A percentile compares a stretch with the other conserved stretches of the same genome.
Conservation (phyloP, 352 stramenopile species). For the Globisporangium paroecandrum region DNA sequence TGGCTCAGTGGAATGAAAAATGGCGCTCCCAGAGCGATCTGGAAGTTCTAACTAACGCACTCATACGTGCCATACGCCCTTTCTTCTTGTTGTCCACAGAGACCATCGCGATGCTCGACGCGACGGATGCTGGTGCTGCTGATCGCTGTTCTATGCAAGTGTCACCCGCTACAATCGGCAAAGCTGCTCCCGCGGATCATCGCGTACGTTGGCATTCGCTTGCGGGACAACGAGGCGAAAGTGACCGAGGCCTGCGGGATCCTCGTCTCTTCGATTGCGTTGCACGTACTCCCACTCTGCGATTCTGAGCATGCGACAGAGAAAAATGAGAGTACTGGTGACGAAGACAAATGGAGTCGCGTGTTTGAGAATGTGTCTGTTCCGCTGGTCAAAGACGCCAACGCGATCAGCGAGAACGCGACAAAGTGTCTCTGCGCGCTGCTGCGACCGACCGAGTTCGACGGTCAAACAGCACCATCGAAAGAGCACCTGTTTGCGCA, state of each 20-base stretch:
- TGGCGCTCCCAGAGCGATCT: background rate
- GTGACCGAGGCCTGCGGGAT: constrained; percentile 56
- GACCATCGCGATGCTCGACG: constrained; percentile 44
- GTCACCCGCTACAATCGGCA: constrained; percentile 27
- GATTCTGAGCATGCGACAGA: background rate
- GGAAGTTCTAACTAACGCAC: background rate
- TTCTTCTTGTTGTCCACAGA: constrained; percentile 17
- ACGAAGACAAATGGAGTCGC: background rate
- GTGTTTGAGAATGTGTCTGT: constrained; percentile 34
- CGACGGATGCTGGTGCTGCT: constrained; percentile 59
- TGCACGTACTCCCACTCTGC: constrained; percentile 41
- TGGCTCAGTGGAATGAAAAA: background rate
- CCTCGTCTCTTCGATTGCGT: constrained; percentile 41
- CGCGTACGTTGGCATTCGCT: constrained; percentile 39
- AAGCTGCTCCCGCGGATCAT: constrained; percentile 45
- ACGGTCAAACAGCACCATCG: constrained; percentile 37
- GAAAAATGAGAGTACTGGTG: background rate
- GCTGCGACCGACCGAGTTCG: constrained; percentile 49
- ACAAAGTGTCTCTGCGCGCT: constrained; percentile 46
- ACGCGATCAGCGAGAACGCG: constrained; percentile 42
- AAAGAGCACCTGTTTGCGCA: constrained; percentile 27
- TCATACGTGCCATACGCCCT: too few species aligned
- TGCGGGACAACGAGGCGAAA: constrained; percentile 53
- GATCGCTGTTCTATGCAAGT: constrained; percentile 49
- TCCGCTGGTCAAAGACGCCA: constrained; percentile 38